Evolutionary conservation across 177 flowering plant species (phyloP), one percentile per base, ranked within the genome.

Genomic region (Vitis hybrid): DNA sequence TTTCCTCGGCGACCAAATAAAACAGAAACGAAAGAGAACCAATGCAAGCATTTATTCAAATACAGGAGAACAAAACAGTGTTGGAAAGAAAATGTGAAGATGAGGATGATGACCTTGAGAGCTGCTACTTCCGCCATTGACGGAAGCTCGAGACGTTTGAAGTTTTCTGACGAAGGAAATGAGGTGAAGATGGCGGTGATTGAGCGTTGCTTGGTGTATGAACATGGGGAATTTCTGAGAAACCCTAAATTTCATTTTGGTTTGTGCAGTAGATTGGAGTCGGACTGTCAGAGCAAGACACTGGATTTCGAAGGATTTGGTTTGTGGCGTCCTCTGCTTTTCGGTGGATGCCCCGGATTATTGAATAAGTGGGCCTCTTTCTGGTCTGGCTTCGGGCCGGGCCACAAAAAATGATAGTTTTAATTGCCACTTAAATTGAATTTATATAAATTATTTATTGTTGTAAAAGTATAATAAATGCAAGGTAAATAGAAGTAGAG

Each of bases 71-170:
- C 40, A 24, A 1, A 16, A 48, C 2, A 6, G 55, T 24, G 64
- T 7, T 4, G 27, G 2, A 66, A 11, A 58, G 52, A 50, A 35
- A 35, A 35, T 35, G 40, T 35, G 5, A 6, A 35, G 40, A 35
- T 6, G 40, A 35, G 40, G 40, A 35, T 35, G 40, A 66, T 50
- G 60, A 86, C 89, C 88, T 78, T 76, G 65, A 48, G 83, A 76
- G 24, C 79, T 73, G 67, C 79, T 72, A 30, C 73, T 32, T 24
- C 83, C 86, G 74, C 86, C 88, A 79, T 67, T 75, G 70, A 59
- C 32, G 56, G 85, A 83, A 66, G 90, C 83, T 55, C 80, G 79
- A 24, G 72, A 83, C 75, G 78, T 52, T 57, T 56, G 79, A 62
- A 83, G 66, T 67, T 73, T 82, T 14, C 73, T 81, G 52, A 75